Base-by-base conservation (phyloP, 176 grass and related monocot species). In the Avena sativa region DNA sequence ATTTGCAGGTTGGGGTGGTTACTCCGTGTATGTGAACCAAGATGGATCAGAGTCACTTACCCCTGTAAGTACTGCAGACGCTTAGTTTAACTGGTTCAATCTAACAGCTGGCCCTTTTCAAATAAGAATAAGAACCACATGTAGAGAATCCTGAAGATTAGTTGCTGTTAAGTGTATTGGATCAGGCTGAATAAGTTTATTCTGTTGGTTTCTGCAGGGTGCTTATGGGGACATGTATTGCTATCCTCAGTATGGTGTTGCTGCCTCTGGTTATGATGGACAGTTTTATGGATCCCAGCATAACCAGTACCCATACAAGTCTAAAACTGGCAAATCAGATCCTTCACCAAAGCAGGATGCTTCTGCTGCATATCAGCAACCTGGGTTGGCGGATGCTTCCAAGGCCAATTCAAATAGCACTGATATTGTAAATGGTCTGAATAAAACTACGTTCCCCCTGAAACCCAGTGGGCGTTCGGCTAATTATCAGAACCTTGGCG, bases 171-270 rank as follows among this genome's bases (percentile, higher is more conserved):
- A 56, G 38, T 82, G 20, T 13, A 51, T 51, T 40, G 46, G 46
- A 48, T 48, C 6, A 17, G 62, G 62, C 61, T 61, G 26, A 79
- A 83, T 16, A 32, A 25, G 11, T 80, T 56, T 8, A 2, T 1
- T 58, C 81, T 92, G 26, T 59, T 87, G 26, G 57, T 59, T 66
- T 17, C 28, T 84, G 66, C 91, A 95, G 92, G 95, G 89, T 76
- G 82, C 80, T 81, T 94, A 97, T 82, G 89, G 92, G 79, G 94
- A 97, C 63, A 83, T 91, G 83, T 94, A 92, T 70, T 94, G 90
- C 59, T 94, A 97, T 91, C 82, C 90, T 50, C 85, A 85, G 20
- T 94, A 93, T 71, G 74, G 90, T 57, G 62, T 89, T 66, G 57
- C 94, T 30, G 72, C 81, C 4, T 56, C 91, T 28, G 87, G 86